Evolutionary conservation across 2,329 filamentous ascomycete genomes (phyloP).

Genomic region (Fusarium sterilihyphosum): DNA sequence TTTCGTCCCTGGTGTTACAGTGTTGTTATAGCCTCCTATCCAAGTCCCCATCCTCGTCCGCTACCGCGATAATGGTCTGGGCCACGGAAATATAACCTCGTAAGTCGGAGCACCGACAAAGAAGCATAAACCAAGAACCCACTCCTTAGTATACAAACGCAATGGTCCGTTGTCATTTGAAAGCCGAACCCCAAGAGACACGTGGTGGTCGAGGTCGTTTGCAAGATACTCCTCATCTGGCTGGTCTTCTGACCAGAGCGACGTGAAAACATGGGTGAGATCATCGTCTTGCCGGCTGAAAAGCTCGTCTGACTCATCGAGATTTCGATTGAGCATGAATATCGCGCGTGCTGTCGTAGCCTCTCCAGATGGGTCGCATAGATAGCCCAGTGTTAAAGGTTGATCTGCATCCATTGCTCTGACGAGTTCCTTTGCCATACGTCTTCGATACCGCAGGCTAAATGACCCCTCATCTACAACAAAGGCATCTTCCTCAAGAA

Average conservation of each 20-base stretch:
- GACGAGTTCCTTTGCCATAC: constrained; percentile 31
- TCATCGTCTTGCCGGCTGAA: background rate
- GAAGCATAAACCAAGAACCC: constrained; percentile 41
- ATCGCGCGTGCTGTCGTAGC: constrained; percentile 14
- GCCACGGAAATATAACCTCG: constrained; percentile 41
- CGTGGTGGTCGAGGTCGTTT: constrained; percentile 39
- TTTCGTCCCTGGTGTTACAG: background rate
- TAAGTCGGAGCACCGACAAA: constrained; percentile 16
- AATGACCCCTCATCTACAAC: constrained; percentile 17
- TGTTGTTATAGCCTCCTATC: rapidly evolving
- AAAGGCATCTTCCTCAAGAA: constrained; percentile 23
- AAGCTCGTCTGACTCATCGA: background rate
- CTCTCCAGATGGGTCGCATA: constrained; percentile 7
- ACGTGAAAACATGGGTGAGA: constrained; percentile 27
- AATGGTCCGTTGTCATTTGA: background rate
- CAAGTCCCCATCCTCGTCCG: rapidly evolving
- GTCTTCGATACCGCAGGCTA: constrained; percentile 21
- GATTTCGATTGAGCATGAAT: constrained; percentile 2
- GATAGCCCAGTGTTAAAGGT: constrained; percentile 21
- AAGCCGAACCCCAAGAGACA: constrained; percentile 28
- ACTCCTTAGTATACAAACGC: constrained; percentile 23
- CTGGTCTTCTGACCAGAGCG: constrained; percentile 19
- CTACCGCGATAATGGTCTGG: background rate
- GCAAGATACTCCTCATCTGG: constrained; percentile 18
- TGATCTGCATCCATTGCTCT: constrained; percentile 29